Base-by-base conservation (phyloP, 768 basidiomycete genomes). In the Phylloporus arenicola region DNA sequence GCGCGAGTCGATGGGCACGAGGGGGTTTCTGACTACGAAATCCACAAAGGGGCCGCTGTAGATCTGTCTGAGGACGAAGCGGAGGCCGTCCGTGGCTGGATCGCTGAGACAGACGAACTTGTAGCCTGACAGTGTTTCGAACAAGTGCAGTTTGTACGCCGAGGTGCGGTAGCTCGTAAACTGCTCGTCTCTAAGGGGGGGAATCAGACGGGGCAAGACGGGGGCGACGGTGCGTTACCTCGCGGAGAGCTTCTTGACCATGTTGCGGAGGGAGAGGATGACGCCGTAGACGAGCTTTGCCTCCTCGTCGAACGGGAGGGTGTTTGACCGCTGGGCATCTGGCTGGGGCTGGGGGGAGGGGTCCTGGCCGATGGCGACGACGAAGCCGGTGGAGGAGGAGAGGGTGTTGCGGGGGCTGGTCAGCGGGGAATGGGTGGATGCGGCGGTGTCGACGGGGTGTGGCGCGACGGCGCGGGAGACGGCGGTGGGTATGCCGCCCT, bases 221-320 rank as follows among this genome's bases (percentile, higher is more conserved):
- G 8, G 17, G 8, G n/a, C 1, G 31, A 45, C 2, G 29, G 6
- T 12, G 24, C 30, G 59, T 22, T 72, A 57, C 95, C 84, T 78
- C 58, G 87, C 84, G 12, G 94, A 88, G 10, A 99, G 69, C 68
- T 96, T 98, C 75, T 84, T 95, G 63, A 95, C 75, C 93, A 98
- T 95, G 68, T 92, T 93, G 48, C 92, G 73, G 58, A 99, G 64
- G 7, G 91, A 93, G 38, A 97, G 74, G 13, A 98, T 76, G 47
- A 99, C 90, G 49, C 96, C 96, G 65, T 98, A 99, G 0, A 99
- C 94, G 53, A 99, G 78, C 65, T 99, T 99, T 1, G 86, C 86
- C 68, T 99, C 95, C 67, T 99, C 96, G 63, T 99, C 96, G 58
- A 99, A 98, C 6, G 95, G 75, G 17, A 99, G 72, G 4, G 81